Evolutionary conservation across 768 basidiomycete genomes (phyloP).

Genomic region (Calocera viscosa): DNA sequence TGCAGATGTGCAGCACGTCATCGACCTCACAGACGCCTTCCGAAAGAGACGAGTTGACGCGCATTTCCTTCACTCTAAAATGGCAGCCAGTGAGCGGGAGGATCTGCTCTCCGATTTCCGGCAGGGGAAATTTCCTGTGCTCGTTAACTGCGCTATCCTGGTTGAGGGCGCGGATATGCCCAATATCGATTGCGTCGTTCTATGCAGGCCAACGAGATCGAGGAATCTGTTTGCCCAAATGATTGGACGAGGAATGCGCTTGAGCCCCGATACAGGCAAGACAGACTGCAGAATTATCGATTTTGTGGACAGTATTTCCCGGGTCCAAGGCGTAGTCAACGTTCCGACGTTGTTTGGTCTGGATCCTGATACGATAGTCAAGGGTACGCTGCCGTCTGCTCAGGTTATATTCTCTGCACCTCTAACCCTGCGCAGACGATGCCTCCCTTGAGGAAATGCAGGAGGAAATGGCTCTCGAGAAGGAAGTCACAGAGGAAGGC

Average conservation of each 20-base stretch:
- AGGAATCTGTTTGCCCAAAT: conserved; percentile 86
- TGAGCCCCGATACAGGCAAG: conserved; percentile 71
- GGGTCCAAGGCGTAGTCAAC: conserved; percentile 60
- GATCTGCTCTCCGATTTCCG: conserved; percentile 55
- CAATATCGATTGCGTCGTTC: conserved; percentile 79
- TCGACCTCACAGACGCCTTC: conserved; percentile 58
- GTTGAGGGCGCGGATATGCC: conserved; percentile 95
- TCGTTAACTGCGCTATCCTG: conserved; percentile 85
- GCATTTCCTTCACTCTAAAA: conserved; percentile 60
- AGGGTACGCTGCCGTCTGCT: conserved; percentile 36
- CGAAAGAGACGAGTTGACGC: conserved; percentile 70
- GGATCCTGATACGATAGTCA: conserved; percentile 54
- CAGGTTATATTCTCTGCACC: too few relatives aligned
- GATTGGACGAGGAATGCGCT: conserved; percentile 87
- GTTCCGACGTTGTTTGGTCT: conserved; percentile 78
- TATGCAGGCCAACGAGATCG: conserved; percentile 81
- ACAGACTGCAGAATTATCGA: conserved; percentile 78
- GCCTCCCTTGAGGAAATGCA: conserved; percentile 38
- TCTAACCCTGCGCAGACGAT: conserved; percentile 30
- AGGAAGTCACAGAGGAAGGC: conserved; percentile 16
- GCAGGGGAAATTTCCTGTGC: conserved; percentile 62
- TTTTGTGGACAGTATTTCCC: conserved; percentile 64
- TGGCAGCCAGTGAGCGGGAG: conserved; percentile 50
- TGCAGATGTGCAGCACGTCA: conserved; percentile 70
- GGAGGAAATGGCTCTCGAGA: conserved; percentile 10